Evolutionary conservation across 2,329 filamentous ascomycete species (phyloP), one percentile per base, ranked within the genome.

Genomic region (Aspergillus pseudoterreus): DNA sequence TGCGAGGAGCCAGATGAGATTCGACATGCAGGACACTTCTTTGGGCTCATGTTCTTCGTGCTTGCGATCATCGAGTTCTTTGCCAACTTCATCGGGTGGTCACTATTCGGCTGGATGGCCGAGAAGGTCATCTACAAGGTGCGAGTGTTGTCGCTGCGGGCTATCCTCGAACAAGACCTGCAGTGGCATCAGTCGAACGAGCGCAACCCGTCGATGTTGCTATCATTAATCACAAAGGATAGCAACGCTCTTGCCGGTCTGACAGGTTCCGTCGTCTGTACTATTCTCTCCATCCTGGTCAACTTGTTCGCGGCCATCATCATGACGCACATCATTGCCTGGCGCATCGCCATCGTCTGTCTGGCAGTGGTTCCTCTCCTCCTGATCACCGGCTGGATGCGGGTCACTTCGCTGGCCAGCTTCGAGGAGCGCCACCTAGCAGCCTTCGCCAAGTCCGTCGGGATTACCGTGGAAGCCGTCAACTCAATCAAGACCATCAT

Each of bases 311-410:
- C 79, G 0, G 85, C 84, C 2, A 82, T 89, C 51, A 80, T 86
- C 32, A 64, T 90, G 9, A 82, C 85, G 0, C 84, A 87, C 55
- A 81, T 88, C 36, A 75, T 90, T 39, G 84, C 84, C 4, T 90
- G 87, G 87, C 86, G 83, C 63, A 88, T 90, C 55, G 86, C 86
- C 0, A 71, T 90, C 10, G 86, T 90, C 2, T 85, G 85, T 50
- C 75, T 90, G 4, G 79, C 85, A 0, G 77, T 82, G 6, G 82
- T 90, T 0, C 87, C 87, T 0, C 69, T 90, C 6, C 78, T 90
- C 9, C 75, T 90, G 0, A 83, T 82, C 1, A 79, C 85, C 0
- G 87, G 87, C 0, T 79, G 87, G 56, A 82, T 90, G 79, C 81
- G 86, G 56, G 74, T 90, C 15, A 78, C 58, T 9, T 78, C 83